Percentiles rank a stretch among this genome's conserved stretches.
These are phyloP conservation scores for Cyclostephanos tholiformis DNA, from an alignment of 108 stramenopile species.

Conservation along the genomic window DNA sequence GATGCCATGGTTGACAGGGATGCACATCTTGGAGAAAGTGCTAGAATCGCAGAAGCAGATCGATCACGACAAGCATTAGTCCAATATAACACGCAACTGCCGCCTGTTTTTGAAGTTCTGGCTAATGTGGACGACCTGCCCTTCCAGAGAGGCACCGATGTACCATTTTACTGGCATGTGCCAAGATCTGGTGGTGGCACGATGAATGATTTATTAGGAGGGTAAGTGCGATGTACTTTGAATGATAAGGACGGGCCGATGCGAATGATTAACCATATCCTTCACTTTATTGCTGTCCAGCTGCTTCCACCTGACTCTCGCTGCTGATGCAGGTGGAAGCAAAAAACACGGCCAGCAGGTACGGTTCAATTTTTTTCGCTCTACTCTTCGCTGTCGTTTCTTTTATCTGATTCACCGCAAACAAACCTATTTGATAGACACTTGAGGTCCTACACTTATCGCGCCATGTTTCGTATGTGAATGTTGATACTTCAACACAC, in stretches of 20 bases:
- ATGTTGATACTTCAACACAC: constrained; percentile 47
- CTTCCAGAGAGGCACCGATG: constrained; percentile 40
- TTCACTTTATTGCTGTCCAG: background rate
- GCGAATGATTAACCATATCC: too few species aligned
- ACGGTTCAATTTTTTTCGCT: background rate
- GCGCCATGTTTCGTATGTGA: constrained; percentile 42
- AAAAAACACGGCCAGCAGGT: constrained; percentile 27
- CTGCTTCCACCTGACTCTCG: constrained; percentile 49
- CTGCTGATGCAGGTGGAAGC: constrained; percentile 47
- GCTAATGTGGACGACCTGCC: constrained; percentile 35
- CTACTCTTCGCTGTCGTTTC: background rate
- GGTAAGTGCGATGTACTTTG: constrained; percentile 7
- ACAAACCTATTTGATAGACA: constrained; percentile 5
- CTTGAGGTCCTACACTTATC: constrained; percentile 39
- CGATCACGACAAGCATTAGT: background rate
- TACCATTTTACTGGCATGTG: constrained; percentile 61
- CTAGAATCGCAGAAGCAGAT: background rate
- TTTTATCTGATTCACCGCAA: background rate
- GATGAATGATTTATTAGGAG: constrained; percentile 52
- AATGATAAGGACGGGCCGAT: background rate
- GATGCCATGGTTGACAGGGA: constrained; percentile 1
- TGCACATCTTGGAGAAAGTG: background rate
- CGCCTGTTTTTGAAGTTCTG: constrained; percentile 29
- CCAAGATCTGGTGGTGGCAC: constrained; percentile 58
- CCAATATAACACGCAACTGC: constrained; percentile 10